Percentiles rank a stretch among this genome's conserved stretches.
phyloP scores from a whole-genome alignment of 2,329 filamentous ascomycete genomes.

The Cladosporium sp. region DNA sequence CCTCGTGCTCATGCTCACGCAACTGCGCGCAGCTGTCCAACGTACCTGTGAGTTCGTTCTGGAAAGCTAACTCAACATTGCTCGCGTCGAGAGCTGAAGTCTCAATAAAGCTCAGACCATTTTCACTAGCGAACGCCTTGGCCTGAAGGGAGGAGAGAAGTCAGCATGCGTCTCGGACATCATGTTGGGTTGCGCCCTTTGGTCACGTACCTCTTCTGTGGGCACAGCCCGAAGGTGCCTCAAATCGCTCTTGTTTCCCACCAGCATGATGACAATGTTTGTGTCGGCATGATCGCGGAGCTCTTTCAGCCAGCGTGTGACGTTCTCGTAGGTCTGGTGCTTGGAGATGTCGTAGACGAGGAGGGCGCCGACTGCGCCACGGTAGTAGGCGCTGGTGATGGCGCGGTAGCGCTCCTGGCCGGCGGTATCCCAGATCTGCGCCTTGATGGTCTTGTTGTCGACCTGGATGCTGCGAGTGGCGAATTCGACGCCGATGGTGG shows the following conservation, averaged over 20 bases:
- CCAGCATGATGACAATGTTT: slow-evolving; percentile 98
- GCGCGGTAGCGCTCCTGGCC: slow-evolving; percentile 98
- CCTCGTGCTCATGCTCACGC: not conserved
- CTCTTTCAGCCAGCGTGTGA: slow-evolving; percentile 98
- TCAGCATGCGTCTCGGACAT: not conserved
- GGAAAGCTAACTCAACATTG: slow-evolving; percentile 98
- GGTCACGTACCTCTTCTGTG: slow-evolving; percentile 68
- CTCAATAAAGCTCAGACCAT: slow-evolving; percentile 87
- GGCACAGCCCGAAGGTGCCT: slow-evolving; percentile 94
- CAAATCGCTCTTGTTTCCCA: slow-evolving; percentile 99
- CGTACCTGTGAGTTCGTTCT: slow-evolving; percentile 97
- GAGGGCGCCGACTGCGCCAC: slow-evolving; percentile 92
- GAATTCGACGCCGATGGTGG: slow-evolving; percentile 98
- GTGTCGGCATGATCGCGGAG: slow-evolving; percentile 95
- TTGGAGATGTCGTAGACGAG: slow-evolving; percentile 99
- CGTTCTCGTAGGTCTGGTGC: slow-evolving; percentile 98
- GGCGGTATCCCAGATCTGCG: slow-evolving; percentile 99
- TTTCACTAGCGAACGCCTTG: slow-evolving; percentile 90
- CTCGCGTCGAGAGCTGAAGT: slow-evolving; percentile 97
- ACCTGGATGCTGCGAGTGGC: slow-evolving; percentile 98
- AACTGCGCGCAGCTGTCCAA: slow-evolving; percentile 16
- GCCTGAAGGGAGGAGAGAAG: slow-evolving; percentile 46
- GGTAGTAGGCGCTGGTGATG: slow-evolving; percentile 98
- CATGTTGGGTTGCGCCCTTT: not conserved
- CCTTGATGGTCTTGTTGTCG: slow-evolving; percentile 99